A percentile compares a stretch with the other conserved stretches of the same genome.
Evolutionary conservation across 2,329 filamentous ascomycete genomes (phyloP).

Genomic region (Fusarium decemcellulare): DNA sequence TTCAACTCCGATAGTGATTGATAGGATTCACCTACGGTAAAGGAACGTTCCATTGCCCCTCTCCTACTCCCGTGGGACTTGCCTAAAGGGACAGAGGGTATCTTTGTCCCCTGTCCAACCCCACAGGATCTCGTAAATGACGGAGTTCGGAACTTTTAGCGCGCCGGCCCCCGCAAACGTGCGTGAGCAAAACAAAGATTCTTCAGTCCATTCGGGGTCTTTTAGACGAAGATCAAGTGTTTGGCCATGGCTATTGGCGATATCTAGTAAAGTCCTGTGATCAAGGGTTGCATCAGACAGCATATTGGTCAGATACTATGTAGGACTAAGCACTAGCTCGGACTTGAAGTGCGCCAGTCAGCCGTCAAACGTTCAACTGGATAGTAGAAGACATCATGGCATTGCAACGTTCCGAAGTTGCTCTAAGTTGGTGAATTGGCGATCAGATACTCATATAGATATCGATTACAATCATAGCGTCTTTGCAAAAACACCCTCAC

Average conservation of each 20-base stretch:
- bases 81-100: not conserved
- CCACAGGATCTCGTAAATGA: not conserved
- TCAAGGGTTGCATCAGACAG: not conserved
- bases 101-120: not conserved
- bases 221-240: not conserved
- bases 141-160: no score
- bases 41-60: not conserved
- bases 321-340: not conserved
- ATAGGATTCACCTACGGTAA: not conserved
- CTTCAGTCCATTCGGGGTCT: not conserved
- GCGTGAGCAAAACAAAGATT: not conserved
- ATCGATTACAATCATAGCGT: not conserved
- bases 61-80: not conserved
- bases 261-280: not conserved
- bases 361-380: not conserved
- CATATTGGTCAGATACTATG: not conserved
- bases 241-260: not conserved
- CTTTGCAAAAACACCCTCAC: not conserved
- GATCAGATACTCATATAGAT: slow-evolving; percentile 1
- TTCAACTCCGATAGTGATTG: not conserved
- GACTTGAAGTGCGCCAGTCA: not conserved
- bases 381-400: not conserved
- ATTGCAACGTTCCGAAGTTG: slow-evolving; percentile 7
- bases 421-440: not conserved
- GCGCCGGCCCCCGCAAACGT: not conserved